Percentiles rank a stretch among this genome's conserved stretches.
Evolutionary conservation across 768 basidiomycete genomes (phyloP).

Genomic region (Imleria badia): DNA sequence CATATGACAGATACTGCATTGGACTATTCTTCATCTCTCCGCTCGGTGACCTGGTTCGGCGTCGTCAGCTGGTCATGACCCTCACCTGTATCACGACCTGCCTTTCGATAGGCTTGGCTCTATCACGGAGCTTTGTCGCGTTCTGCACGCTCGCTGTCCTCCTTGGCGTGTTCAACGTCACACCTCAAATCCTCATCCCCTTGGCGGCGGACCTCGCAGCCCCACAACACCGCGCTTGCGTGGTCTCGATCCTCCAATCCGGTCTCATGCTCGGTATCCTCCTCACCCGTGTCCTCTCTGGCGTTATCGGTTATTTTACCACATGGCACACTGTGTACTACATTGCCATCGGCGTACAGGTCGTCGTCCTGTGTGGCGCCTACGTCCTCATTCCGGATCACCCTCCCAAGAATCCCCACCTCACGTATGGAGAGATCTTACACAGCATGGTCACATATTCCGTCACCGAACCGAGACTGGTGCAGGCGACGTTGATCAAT

Average conservation of each 20-base stretch:
- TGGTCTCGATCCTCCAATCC: conserved; percentile 35
- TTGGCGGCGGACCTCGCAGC: conserved; percentile 46
- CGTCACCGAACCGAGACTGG: conserved; percentile 42
- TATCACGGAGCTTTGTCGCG: conserved; percentile 32
- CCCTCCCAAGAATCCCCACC: conserved; percentile 37
- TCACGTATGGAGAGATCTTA: conserved; percentile 37
- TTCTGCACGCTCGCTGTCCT: conserved; percentile 38
- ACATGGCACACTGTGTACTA: conserved; percentile 43
- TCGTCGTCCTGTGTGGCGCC: conserved; percentile 26
- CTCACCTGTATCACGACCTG: conserved; percentile 34
- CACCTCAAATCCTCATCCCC: conserved; percentile 41
- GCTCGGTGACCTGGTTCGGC: conserved; percentile 45
- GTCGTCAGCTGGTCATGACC: conserved; percentile 40
- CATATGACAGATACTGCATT: conserved; percentile 4
- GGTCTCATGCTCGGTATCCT: conserved; percentile 31
- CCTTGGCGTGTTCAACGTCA: conserved; percentile 40
- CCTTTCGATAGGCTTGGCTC: conserved; percentile 42
- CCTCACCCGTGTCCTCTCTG: conserved; percentile 33
- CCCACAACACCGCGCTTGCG: conserved; percentile 19
- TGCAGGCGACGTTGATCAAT: conserved; percentile 33
- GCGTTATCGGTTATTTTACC: conserved; percentile 42
- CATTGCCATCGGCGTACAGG: conserved; percentile 38
- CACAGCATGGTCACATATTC: conserved; percentile 40
- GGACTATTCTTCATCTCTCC: conserved; percentile 47
- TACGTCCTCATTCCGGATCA: conserved; percentile 42